Evolutionary conservation across 331 rosid genomes (phyloP).

Genomic region (Dryas integrifolia): DNA sequence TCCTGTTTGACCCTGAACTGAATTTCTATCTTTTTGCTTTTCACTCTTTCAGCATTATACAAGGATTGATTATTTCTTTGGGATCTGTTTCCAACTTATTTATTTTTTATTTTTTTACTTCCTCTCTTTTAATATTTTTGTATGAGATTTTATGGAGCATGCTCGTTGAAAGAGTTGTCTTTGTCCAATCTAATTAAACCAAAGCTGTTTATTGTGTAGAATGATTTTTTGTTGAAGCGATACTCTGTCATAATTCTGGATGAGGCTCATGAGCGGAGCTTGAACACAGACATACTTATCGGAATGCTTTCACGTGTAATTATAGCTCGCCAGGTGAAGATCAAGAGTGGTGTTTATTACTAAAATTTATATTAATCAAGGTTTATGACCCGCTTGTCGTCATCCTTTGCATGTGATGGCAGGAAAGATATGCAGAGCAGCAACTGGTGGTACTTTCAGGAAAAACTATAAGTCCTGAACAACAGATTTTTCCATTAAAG

Average conservation of each 20-base stretch:
- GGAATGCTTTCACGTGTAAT: conserved; percentile 90
- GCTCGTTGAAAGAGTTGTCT: neutral
- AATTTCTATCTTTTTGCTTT: neutral
- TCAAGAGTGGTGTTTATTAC: conserved; percentile 17
- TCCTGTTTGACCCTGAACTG: neutral
- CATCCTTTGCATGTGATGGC: conserved; percentile 29
- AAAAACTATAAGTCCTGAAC: conserved; percentile 44
- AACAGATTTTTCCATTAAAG: conserved; percentile 66
- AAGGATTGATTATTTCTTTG: neutral
- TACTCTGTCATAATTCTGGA: conserved; percentile 84
- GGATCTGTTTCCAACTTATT: neutral
- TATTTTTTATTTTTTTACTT: neutral
- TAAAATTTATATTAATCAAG: neutral
- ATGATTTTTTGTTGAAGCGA: conserved; percentile 71
- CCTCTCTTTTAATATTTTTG: neutral
- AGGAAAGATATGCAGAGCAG: conserved; percentile 57
- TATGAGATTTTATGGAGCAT: neutral
- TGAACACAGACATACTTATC: conserved; percentile 87
- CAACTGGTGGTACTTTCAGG: conserved; percentile 46
- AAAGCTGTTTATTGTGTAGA: conserved; percentile 38
- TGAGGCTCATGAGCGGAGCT: conserved; percentile 98
- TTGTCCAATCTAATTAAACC: neutral
- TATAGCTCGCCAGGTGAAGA: conserved; percentile 54
- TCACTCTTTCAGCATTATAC: neutral
- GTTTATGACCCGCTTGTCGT: conserved; percentile 11